These are phyloP conservation scores for Venturia pyrina DNA, from an alignment of 2,329 filamentous ascomycete species.

Conservation along the genomic window DNA sequence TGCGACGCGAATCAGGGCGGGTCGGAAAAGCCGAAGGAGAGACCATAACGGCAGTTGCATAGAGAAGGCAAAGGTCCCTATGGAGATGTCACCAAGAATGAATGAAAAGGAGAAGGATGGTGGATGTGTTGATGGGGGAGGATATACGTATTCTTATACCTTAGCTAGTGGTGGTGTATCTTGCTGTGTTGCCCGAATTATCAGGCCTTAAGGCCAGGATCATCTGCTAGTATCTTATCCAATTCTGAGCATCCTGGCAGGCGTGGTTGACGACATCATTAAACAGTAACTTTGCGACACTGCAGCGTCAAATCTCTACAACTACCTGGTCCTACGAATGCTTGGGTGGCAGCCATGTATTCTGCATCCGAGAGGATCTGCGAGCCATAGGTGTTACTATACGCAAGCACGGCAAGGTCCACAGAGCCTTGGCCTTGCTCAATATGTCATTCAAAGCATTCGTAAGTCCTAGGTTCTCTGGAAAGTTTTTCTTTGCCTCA, in stretches of 20 bases:
- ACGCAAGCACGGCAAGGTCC: constrained; percentile 40
- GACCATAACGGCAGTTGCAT: too few relatives aligned
- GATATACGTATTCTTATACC: too few relatives aligned
- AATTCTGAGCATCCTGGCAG: constrained; percentile 31
- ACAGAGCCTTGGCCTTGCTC: constrained; percentile 39
- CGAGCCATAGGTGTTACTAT: constrained; percentile 51
- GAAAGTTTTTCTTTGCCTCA: constrained; percentile 16
- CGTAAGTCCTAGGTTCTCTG: constrained; percentile 46
- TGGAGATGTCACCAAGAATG: too few relatives aligned
- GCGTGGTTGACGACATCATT: constrained; percentile 27
- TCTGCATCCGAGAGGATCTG: constrained; percentile 38
- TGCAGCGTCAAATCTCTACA: constrained; percentile 43
- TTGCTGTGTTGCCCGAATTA: too few relatives aligned
- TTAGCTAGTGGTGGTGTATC: too few relatives aligned
- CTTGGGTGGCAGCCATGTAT: constrained; percentile 27
- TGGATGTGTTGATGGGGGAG: too few relatives aligned
- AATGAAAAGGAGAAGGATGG: too few relatives aligned
- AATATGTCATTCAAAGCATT: constrained; percentile 46
- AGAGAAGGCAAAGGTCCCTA: too few relatives aligned
- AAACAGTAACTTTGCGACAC: constrained; percentile 39
- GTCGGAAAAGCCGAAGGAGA: background rate
- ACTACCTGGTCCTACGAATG: constrained; percentile 37
- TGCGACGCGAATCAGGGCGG: background rate
- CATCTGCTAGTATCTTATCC: too few relatives aligned
- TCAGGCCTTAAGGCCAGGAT: too few relatives aligned